Base-by-base conservation (phyloP, 352 stramenopile genomes). In the Phytopythium montanum region DNA sequence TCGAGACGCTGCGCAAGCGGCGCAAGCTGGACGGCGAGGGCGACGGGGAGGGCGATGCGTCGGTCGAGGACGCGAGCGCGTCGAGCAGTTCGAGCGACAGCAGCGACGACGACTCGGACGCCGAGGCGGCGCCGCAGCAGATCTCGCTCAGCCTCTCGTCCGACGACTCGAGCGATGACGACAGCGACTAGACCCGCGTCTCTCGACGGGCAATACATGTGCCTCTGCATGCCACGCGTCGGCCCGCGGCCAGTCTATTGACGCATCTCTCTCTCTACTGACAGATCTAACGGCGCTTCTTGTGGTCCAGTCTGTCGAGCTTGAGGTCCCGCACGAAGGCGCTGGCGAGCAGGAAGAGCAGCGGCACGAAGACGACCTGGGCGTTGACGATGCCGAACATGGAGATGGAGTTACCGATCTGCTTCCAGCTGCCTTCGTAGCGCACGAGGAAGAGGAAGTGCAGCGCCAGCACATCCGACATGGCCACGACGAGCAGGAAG, bases 341-440 rank as follows among this genome's bases (percentile, higher is more conserved):
- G 42, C 65, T 62, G 0, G 74, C 76, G 23, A 92, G 61, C 23
- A 85, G 57, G 39, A 92, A 90, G 12, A 95, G 66, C 54, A 95
- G 61, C 62, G 85, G 85, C 41, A 91, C 77, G 52, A 94, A 94
- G 5, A 94, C 79, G 54, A 90, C 85, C 54, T 88, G 80, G 13
- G 81, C 79, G 60, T 94, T 94, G 52, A 90, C 85, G 54, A 94
- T 89, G 45, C 85, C 85, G 64, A 89, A 94, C 75, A 88, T 90
- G 12, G 82, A 92, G 53, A 94, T 94, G 33, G 81, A 92, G 63
- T 95, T 95, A 33, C 85, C 85, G 49, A 95, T 95, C 56, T 93
- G 76, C 54, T 93, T 92, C 85, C 85, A 95, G 51, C 79, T 91
- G 60, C 85, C 85, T 81, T 95, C 80, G 67, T 95, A 86, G 41